Conservation (phyloP, 2,329 filamentous ascomycete species). For the Aspergillus thermomutatus region DNA sequence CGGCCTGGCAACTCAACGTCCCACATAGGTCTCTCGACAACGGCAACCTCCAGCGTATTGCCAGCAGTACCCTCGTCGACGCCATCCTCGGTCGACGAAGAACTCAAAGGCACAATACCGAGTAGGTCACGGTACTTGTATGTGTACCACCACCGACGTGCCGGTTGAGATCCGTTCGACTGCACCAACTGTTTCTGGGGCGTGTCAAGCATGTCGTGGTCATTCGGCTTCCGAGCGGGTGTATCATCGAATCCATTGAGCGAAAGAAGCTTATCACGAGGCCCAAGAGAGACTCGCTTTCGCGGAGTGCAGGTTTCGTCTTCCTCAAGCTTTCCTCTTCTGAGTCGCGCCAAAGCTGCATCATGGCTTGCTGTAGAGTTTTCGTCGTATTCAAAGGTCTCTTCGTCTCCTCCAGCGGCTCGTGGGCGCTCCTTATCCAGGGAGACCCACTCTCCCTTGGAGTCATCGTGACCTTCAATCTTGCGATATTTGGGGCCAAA, state of each 20-base stretch:
- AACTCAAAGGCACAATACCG: constrained; percentile 60
- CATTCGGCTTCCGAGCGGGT: constrained; percentile 5
- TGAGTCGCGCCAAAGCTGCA: constrained; percentile 29
- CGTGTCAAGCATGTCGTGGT: not conserved
- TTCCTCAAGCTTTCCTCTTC: constrained; percentile 20
- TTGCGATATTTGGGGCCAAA: constrained; percentile 49
- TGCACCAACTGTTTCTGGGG: constrained; percentile 23
- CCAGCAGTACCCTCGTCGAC: constrained; percentile 27
- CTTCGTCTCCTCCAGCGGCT: constrained; percentile 28
- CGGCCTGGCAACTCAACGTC: constrained; percentile 73
- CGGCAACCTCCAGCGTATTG: constrained; percentile 65
- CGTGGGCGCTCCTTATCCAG: constrained; percentile 28
- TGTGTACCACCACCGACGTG: constrained; percentile 65
- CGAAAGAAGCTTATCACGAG: constrained; percentile 11
- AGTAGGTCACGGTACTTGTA: constrained; percentile 94
- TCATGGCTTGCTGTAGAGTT: constrained; percentile 28
- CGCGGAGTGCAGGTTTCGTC: constrained; percentile 19
- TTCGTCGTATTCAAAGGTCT: constrained; percentile 33
- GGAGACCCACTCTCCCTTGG: constrained; percentile 32
- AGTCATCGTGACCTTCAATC: constrained; percentile 40
- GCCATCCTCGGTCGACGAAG: constrained; percentile 29
- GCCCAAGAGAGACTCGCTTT: constrained; percentile 12
- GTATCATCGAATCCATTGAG: constrained; percentile 18
- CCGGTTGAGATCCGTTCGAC: constrained; percentile 23
- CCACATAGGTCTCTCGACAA: constrained; percentile 83